Conservation (phyloP, 2,329 filamentous ascomycete genomes). For the Phoma herbarum region DNA sequence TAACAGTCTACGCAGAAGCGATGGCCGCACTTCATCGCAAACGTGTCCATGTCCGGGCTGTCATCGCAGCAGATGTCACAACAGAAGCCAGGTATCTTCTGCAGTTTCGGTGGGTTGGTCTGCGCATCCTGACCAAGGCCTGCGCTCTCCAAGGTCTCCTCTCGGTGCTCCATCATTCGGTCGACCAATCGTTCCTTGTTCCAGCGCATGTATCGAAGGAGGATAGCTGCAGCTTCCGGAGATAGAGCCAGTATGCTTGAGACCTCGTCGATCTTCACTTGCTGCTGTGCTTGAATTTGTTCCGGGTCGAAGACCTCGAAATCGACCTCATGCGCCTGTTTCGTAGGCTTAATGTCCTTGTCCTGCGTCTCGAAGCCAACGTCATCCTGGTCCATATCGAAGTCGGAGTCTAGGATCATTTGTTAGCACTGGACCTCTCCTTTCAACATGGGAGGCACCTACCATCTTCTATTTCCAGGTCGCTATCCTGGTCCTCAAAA, state of each 20-base stretch:
- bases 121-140: constrained; percentile 70
- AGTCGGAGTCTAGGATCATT: constrained; percentile 56
- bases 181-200: constrained; percentile 96
- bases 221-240: constrained; percentile 88
- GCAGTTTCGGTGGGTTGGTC: constrained; percentile 68
- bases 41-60: constrained; percentile 76
- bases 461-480: constrained; percentile 62
- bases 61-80: constrained; percentile 99
- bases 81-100: constrained; percentile 77
- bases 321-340: constrained; percentile 81
- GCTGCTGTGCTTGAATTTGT: constrained; percentile 86
- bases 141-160: constrained; percentile 81
- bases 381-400: constrained; percentile 67
- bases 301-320: constrained; percentile 81
- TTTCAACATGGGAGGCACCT: constrained; percentile 17
- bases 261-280: constrained; percentile 86
- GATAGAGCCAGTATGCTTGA: constrained; percentile 89
- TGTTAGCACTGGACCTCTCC: constrained; percentile 25
- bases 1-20: constrained; percentile 95
- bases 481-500: constrained; percentile 80
- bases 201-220: constrained; percentile 90
- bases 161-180: constrained; percentile 90
- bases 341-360: constrained; percentile 76
- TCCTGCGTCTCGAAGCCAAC: constrained; percentile 70
- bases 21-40: constrained; percentile 94